phyloP scores from a whole-genome alignment of 2,329 filamentous ascomycete genomes.

The Cladosporium austrohemisphaericum region DNA sequence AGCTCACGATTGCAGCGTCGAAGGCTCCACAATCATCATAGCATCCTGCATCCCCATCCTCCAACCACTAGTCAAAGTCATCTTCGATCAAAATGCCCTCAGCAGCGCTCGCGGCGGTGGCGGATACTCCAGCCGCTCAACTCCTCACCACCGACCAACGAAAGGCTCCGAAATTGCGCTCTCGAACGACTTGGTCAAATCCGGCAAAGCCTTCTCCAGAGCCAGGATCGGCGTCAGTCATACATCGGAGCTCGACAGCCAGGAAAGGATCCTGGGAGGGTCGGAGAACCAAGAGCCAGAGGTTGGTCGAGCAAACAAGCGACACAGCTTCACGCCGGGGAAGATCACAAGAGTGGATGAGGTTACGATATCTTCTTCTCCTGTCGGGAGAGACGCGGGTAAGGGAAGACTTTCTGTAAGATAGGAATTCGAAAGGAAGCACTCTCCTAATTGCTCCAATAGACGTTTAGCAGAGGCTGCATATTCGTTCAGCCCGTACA shows the following conservation, averaged over 20 bases:
- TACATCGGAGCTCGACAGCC: conserved; percentile 1
- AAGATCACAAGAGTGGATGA: too few species aligned
- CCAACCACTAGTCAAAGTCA: conserved; percentile 26
- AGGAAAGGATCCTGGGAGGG: not conserved
- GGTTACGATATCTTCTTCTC: too few species aligned
- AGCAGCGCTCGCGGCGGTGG: conserved; percentile 4
- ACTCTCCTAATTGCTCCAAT: too few species aligned
- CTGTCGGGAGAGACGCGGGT: too few species aligned
- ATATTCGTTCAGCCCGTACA: too few species aligned
- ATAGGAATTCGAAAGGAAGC: too few species aligned
- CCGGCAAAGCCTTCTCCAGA: conserved; percentile 2
- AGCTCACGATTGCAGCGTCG: conserved; percentile 22
- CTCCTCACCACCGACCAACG: not conserved
- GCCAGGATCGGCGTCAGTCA: conserved; percentile 2
- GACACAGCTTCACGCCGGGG: too few species aligned
- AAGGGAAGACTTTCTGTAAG: too few species aligned
- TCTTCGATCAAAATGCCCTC: not conserved
- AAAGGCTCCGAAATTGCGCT: not conserved
- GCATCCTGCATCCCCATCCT: conserved; percentile 37
- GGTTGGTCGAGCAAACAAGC: too few species aligned
- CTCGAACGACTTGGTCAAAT: not conserved
- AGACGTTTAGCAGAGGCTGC: too few species aligned
- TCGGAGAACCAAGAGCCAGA: conserved; percentile 6
- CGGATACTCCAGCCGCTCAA: not conserved
- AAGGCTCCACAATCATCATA: conserved; percentile 35